Evolutionary conservation across 2,329 filamentous ascomycete genomes (phyloP).

Genomic region (Xylaria arbuscula): DNA sequence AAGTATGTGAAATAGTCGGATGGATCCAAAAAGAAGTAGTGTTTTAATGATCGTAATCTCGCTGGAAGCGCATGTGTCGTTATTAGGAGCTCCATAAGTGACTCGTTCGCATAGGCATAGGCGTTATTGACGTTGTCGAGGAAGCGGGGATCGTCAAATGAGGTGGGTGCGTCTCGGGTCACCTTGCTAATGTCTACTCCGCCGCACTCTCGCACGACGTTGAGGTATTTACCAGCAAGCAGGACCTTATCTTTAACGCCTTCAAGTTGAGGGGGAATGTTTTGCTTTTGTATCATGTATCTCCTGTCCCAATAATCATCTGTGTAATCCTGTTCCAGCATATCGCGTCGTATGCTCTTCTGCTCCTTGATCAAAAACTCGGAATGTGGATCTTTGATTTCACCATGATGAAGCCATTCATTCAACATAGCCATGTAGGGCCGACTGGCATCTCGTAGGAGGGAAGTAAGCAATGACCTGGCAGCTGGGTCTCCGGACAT

Average conservation of each 20-base stretch:
- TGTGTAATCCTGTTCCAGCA: slow-evolving; percentile 94
- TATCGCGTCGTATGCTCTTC: slow-evolving; percentile 91
- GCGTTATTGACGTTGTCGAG: slow-evolving; percentile 95
- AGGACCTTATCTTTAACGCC: slow-evolving; percentile 93
- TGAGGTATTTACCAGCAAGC: slow-evolving; percentile 95
- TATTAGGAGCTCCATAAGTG: slow-evolving; percentile 87
- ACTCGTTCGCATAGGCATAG: slow-evolving; percentile 95
- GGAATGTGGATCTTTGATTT: slow-evolving; percentile 90
- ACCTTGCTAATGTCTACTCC: slow-evolving; percentile 93
- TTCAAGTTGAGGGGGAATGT: slow-evolving; percentile 91
- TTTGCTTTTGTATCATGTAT: slow-evolving; percentile 91
- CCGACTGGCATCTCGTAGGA: slow-evolving; percentile 87
- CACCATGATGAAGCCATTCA: slow-evolving; percentile 96
- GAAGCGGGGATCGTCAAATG: slow-evolving; percentile 91
- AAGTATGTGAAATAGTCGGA: slow-evolving; percentile 99
- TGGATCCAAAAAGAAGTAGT: slow-evolving; percentile 98
- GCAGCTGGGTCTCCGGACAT: slow-evolving; percentile 96
- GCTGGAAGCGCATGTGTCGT: slow-evolving; percentile 92
- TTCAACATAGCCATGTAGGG: slow-evolving; percentile 99
- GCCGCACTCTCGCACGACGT: slow-evolving; percentile 96
- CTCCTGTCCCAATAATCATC: slow-evolving; percentile 99
- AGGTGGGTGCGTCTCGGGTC: slow-evolving; percentile 86
- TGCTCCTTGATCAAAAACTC: slow-evolving; percentile 97
- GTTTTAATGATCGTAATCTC: slow-evolving; percentile 89
- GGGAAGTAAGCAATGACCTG: slow-evolving; percentile 79